A percentile compares a stretch with the other conserved stretches of the same genome.
phyloP scores from a whole-genome alignment of 352 stramenopile genomes.

The Phytophthora hibernalis region DNA sequence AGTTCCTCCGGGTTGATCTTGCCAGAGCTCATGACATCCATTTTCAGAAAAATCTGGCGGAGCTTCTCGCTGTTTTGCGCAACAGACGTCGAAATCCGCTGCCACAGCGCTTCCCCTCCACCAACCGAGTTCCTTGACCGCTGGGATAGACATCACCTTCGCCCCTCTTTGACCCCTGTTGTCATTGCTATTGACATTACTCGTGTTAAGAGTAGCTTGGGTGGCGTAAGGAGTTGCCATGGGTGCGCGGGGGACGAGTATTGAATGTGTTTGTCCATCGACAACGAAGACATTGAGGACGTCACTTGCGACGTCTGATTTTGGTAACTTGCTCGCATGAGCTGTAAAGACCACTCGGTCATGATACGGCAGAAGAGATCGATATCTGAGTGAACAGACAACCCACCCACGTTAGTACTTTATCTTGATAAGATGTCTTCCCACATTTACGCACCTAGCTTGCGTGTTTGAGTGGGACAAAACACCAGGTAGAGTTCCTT shows the following conservation, averaged over 20 bases:
- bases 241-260: conserved; percentile 26
- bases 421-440: background rate
- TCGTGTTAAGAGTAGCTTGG: conserved; percentile 30
- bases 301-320: conserved; percentile 22
- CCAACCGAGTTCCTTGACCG: conserved; percentile 14
- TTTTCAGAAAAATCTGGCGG: conserved; percentile 79
- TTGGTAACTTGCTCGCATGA: conserved; percentile 57
- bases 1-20: conserved; percentile 74
- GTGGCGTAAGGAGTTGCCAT: conserved; percentile 67
- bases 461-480: conserved; percentile 68
- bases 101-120: conserved; percentile 65
- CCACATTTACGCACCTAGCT: conserved; percentile 47
- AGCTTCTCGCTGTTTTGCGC: conserved; percentile 69
- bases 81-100: conserved; percentile 60
- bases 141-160: conserved; percentile 8
- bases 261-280: conserved; percentile 28
- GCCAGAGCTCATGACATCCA: conserved; percentile 76
- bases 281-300: conserved; percentile 27
- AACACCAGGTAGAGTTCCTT: conserved; percentile 75
- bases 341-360: conserved; percentile 74
- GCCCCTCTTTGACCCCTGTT: background rate
- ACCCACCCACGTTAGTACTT: background rate
- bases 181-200: background rate
- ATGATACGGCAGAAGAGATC: conserved; percentile 86
- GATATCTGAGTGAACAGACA: conserved; percentile 53